Base-by-base conservation (phyloP, 306 rosid genomes). In the Phaseolus lunatus region DNA sequence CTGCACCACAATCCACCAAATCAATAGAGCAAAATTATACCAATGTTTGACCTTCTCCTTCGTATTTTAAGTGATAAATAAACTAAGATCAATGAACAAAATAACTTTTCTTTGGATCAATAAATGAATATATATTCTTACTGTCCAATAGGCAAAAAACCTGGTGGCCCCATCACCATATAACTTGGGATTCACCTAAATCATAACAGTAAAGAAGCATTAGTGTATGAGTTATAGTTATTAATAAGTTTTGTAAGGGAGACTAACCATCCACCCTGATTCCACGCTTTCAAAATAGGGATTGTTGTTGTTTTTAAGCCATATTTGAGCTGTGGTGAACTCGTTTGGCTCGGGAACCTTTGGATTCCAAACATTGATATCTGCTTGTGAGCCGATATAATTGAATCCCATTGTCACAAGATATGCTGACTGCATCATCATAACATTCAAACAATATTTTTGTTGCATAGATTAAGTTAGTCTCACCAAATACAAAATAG, bases 281-380 rank as follows among this genome's bases (percentile, higher is more conserved):
- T 90, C 97, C 0, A 89, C 66, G 10, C 92, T 90, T 18, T 90
- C 96, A 67, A 90, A 90, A 54, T 13, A 15, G 3, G 67, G 33
- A 3, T 78, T 75, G 39, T 77, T 83, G 4, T 81, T 85, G 33
- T 75, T 41, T 75, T 79, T 90, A 7, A 85, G 81, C 91, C 87
- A 88, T 2, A 90, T 80, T 81, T 90, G 88, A 22, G 89, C 90
- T 13, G 93, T 85, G 56, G 96, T 70, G 82, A 82, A 90, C 29
- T 92, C 96, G 18, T 81, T 70, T 14, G 80, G 62, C 24, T 63
- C 13, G 1, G 78, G 85, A 62, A 90, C 85, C 3, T 18, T 56
- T 45, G 94, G 96, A 50, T 78, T 93, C 94, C 94, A 93, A 15
- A 85, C 4, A 1, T 90, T 90, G 13, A 90, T 70, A 27, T 83